Conservation (phyloP, 441 rosid species). For the Populus tomentosa region DNA sequence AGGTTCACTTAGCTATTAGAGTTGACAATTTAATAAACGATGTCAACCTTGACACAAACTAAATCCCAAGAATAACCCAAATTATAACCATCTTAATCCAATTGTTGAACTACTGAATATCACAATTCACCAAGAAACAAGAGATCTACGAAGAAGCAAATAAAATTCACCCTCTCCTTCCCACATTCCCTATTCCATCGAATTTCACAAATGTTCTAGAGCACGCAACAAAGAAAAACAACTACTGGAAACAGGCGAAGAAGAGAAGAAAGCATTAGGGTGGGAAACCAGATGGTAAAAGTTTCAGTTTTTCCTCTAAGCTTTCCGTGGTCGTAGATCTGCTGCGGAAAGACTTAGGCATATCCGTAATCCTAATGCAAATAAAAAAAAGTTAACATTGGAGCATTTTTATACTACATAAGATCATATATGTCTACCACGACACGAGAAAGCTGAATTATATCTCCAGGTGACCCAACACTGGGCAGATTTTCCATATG, state of each 20-base stretch:
- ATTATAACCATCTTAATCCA: too few relatives aligned
- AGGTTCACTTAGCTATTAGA: not conserved
- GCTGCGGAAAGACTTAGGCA: not conserved
- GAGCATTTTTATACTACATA: not conserved
- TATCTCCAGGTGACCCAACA: constrained; percentile 46
- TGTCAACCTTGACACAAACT: too few relatives aligned
- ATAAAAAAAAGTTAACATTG: too few relatives aligned
- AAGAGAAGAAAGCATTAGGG: too few relatives aligned
- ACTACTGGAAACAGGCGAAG: not conserved
- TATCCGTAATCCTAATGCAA: not conserved
- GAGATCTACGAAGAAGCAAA: not conserved
- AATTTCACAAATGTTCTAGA: not conserved
- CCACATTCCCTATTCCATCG: not conserved
- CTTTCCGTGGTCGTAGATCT: not conserved
- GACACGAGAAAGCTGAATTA: constrained; percentile 45
- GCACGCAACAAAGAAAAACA: not conserved
- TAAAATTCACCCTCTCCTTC: not conserved
- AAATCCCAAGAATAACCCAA: too few relatives aligned
- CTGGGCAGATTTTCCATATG: constrained; percentile 38
- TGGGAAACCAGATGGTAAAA: too few relatives aligned
- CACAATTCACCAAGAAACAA: not conserved
- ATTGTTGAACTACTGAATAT: too few relatives aligned
- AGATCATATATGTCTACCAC: constrained; percentile 28
- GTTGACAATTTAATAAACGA: not conserved
- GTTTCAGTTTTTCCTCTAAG: not conserved